Base-by-base conservation (phyloP, 768 basidiomycete genomes). In the Coprinopsis strossmayeri region DNA sequence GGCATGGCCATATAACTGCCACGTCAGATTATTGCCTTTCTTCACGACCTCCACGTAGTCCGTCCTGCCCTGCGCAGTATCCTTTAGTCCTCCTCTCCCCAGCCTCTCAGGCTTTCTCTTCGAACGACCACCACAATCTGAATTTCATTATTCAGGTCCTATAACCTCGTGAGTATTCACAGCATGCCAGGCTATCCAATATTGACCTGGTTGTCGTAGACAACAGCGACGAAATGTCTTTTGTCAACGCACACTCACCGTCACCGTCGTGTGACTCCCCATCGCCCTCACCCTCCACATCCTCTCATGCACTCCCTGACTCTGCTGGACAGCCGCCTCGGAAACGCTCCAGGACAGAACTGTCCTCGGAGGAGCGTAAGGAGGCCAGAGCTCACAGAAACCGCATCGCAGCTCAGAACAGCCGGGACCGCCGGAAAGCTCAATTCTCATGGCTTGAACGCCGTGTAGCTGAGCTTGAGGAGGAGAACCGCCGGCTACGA, bases 351-450 rank as follows among this genome's bases (percentile, higher is more conserved):
- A 83, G 89, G 57, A 74, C 82, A 5, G 76, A 77, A 9, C 40
- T 74, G 21, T 70, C 79, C 4, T 70, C 84, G 0, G 89, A 91
- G 53, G 87, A 91, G 59, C 86, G 87, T 65, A 87, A 81, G 57
- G 90, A 91, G 63, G 89, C 87, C 41, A 77, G 92, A 55, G 91
- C 88, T 13, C 89, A 92, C 68, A 82, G 92, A 49, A 95, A 95
- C 67, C 79, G 91, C 44, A 90, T 94, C 63, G 92, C 92, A 1
- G 91, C 91, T 3, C 92, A 95, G 72, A 87, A 92, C 69, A 90
- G 87, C 10, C 83, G 92, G 38, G 92, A 95, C 69, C 78, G 87
- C 57, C 79, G 91, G 49, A 95, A 95, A 66, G 84, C 83, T 13
- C 90, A 94, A 54, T 91, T 85, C 61, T 48, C 69, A 1, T 73